A percentile compares a stretch with the other conserved stretches of the same genome.
phyloP scores from a whole-genome alignment of 352 stramenopile species.

The Globisporangium perplexum region DNA sequence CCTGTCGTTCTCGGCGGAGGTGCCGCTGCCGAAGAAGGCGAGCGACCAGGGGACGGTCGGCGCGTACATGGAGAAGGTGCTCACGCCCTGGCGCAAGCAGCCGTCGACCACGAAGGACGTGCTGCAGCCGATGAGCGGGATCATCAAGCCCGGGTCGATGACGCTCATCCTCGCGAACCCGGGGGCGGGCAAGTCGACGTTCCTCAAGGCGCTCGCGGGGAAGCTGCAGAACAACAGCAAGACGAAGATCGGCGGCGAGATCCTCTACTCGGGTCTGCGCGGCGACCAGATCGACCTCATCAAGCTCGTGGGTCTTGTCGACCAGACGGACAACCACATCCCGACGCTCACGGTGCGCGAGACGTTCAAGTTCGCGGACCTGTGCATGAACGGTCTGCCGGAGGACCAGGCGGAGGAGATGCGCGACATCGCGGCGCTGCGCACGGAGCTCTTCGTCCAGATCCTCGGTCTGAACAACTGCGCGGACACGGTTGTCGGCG shows the following conservation, averaged over 20 bases:
- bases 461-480: slow-evolving; percentile 87
- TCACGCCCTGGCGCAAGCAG: slow-evolving; percentile 24
- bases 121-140: slow-evolving; percentile 55
- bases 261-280: slow-evolving; percentile 51
- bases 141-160: slow-evolving; percentile 59
- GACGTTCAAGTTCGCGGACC: slow-evolving; percentile 92
- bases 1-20: slow-evolving; percentile 56
- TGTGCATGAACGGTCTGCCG: slow-evolving; percentile 62
- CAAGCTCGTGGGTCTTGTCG: slow-evolving; percentile 60
- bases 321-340: slow-evolving; percentile 16
- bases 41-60: slow-evolving; percentile 50
- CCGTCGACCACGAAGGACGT: slow-evolving; percentile 37
- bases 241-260: slow-evolving; percentile 48
- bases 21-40: slow-evolving; percentile 29
- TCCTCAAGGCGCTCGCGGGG: slow-evolving; percentile 64
- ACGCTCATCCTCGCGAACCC: slow-evolving; percentile 66
- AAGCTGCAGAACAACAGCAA: slow-evolving; percentile 43
- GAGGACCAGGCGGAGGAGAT: slow-evolving; percentile 63
- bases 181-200: slow-evolving; percentile 70
- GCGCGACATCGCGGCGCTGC: slow-evolving; percentile 49
- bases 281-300: slow-evolving; percentile 54
- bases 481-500: slow-evolving; percentile 90
- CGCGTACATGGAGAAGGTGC: slow-evolving; percentile 22
- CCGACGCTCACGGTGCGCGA: slow-evolving; percentile 76
- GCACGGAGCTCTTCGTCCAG: slow-evolving; percentile 55